These are phyloP conservation scores for Aegilops speltoides DNA, from an alignment of 176 grass and related monocot species.

Conservation along the genomic window DNA sequence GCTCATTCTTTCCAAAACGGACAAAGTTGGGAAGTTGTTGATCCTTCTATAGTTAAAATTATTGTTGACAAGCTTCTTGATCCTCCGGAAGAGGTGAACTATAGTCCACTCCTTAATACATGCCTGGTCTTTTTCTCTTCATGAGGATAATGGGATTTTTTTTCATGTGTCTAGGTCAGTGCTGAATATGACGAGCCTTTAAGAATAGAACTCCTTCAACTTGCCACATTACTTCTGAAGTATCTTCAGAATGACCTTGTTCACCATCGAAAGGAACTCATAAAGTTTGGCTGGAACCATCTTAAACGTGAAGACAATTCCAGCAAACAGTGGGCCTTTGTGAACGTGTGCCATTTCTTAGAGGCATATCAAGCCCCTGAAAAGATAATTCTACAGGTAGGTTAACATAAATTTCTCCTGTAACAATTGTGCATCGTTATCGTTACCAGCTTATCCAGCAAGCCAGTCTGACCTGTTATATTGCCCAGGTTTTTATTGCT, in stretches of 20 bases:
- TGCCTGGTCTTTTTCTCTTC: constrained; percentile 8
- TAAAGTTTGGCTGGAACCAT: constrained; percentile 99
- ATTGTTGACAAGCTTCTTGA: constrained; percentile 99
- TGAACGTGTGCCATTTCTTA: constrained; percentile 98
- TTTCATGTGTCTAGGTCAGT: constrained; percentile 66
- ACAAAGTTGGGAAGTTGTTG: constrained; percentile 98
- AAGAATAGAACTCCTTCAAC: constrained; percentile 97
- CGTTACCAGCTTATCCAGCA: neutral
- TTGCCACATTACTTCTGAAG: constrained; percentile 94
- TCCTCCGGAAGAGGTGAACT: constrained; percentile 90
- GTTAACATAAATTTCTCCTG: constrained; percentile 15
- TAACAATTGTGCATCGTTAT: constrained; percentile 30
- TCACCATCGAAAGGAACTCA: constrained; percentile 94
- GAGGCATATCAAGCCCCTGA: constrained; percentile 99
- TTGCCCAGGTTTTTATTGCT: constrained; percentile 86
- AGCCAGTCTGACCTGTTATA: neutral
- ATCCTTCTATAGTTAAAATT: constrained; percentile 83
- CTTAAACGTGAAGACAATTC: constrained; percentile 99
- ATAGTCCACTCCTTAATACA: neutral
- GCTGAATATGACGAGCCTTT: constrained; percentile 94
- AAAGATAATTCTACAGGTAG: constrained; percentile 97
- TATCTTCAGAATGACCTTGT: constrained; percentile 97
- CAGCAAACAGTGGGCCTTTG: constrained; percentile 99
- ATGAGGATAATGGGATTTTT: constrained; percentile 15
- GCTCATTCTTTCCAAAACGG: constrained; percentile 97